Percentiles rank a stretch among this genome's conserved stretches.
Conservation (phyloP, 2,329 filamentous ascomycete species). For the Aspergillus alliaceus region DNA sequence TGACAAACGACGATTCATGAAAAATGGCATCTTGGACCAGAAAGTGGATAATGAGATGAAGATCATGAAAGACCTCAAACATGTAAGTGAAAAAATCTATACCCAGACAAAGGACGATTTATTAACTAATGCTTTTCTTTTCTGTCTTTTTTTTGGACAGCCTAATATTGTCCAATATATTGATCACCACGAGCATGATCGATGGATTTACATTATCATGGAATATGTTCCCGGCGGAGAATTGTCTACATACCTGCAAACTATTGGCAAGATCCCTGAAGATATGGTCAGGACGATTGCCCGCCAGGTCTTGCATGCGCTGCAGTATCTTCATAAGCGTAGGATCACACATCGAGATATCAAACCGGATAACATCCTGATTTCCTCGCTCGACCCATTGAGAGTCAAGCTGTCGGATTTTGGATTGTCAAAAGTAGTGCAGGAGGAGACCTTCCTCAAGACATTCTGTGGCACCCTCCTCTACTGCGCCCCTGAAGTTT, state of each 20-base stretch:
- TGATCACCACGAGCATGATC: slow-evolving; percentile 79
- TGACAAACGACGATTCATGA: slow-evolving; percentile 89
- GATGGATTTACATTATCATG: slow-evolving; percentile 94
- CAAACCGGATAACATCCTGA: slow-evolving; percentile 96
- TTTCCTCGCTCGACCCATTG: slow-evolving; percentile 70
- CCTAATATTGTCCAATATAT: slow-evolving; percentile 89
- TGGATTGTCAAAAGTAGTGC: slow-evolving; percentile 90
- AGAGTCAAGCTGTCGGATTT: slow-evolving; percentile 93
- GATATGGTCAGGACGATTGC: slow-evolving; percentile 69
- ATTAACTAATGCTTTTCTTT: slow-evolving; percentile 10
- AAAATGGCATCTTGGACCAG: slow-evolving; percentile 83
- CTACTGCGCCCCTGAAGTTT: slow-evolving; percentile 96
- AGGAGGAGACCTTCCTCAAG: slow-evolving; percentile 87
- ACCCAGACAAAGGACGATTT: neutral
- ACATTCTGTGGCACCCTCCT: slow-evolving; percentile 95
- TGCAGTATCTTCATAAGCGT: slow-evolving; percentile 81
- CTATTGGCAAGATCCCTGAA: slow-evolving; percentile 66
- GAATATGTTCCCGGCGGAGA: slow-evolving; percentile 84
- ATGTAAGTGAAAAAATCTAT: slow-evolving; percentile 57
- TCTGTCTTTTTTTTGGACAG: too few relatives aligned
- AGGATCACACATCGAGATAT: slow-evolving; percentile 98
- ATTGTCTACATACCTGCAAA: slow-evolving; percentile 69
- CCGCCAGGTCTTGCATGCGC: slow-evolving; percentile 67
- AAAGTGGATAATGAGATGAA: slow-evolving; percentile 97
- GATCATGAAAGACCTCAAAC: slow-evolving; percentile 83